Conservation (phyloP, 1,284 basidiomycete species). For the Sporisorium reilianum region DNA sequence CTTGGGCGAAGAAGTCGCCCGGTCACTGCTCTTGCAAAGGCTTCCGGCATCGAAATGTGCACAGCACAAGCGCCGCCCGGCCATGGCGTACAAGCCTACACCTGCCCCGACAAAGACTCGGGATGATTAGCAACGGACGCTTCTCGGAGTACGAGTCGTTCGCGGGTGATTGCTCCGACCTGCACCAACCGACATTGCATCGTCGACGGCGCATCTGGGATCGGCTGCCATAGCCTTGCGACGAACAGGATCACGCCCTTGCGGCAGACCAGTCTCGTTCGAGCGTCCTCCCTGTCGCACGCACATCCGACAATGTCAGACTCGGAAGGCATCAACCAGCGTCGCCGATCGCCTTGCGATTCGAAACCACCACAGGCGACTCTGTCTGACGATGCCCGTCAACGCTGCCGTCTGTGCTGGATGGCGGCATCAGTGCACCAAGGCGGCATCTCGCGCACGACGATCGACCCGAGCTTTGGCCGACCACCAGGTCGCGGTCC, state of each 20-base stretch:
- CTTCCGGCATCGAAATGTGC: background rate
- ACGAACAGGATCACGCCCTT: no score
- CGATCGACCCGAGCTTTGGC: background rate
- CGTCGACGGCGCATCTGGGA: background rate
- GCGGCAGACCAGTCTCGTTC: no score
- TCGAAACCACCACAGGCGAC: background rate
- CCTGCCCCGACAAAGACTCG: background rate
- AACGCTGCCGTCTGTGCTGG: background rate
- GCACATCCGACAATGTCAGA: background rate
- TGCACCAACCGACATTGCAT: background rate
- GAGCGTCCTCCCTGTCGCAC: no score
- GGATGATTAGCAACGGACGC: background rate
- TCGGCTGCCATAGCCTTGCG: no score
- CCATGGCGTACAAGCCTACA: background rate
- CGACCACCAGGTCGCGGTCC: background rate
- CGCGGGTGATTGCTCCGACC: background rate
- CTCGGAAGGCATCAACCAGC: background rate
- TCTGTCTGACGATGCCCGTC: background rate
- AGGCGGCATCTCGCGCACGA: background rate
- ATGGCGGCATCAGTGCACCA: background rate
- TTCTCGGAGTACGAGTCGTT: background rate
- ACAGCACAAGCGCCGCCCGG: background rate
- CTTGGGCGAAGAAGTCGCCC: constrained; percentile 7
- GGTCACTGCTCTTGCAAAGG: background rate
- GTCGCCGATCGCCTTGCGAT: constrained; percentile 3